Conservation (phyloP, 2,329 filamentous ascomycete species). For the Sarocladium strictum region DNA sequence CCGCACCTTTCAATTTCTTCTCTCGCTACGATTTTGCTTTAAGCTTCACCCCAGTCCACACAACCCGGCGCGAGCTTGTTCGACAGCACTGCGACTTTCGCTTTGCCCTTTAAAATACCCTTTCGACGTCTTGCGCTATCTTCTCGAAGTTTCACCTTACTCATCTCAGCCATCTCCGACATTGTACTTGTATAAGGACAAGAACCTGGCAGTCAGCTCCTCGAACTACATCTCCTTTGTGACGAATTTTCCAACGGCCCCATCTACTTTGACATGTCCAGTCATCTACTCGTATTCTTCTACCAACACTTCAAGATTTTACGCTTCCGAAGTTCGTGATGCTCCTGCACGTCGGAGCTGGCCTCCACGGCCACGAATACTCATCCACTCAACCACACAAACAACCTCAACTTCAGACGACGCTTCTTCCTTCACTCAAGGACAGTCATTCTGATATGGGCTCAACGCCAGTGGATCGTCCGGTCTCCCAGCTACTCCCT, state of each 20-base stretch:
- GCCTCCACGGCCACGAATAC: constrained; percentile 56
- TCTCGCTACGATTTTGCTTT: too few species aligned
- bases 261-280: not conserved
- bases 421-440: constrained; percentile 34
- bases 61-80: too few species aligned
- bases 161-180: not conserved
- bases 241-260: not conserved
- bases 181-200: too few species aligned
- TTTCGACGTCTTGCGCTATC: not conserved
- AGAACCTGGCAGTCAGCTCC: too few species aligned
- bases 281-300: not conserved
- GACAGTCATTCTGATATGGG: constrained; percentile 15
- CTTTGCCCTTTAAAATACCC: not conserved
- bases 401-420: constrained; percentile 27
- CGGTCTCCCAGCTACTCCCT: not conserved
- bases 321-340: constrained; percentile 26
- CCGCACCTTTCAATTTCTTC: too few species aligned
- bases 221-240: not conserved
- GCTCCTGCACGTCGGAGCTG: constrained; percentile 55
- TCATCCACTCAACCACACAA: constrained; percentile 28
- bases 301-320: not conserved
- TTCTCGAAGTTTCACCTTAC: too few species aligned
- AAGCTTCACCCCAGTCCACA: too few species aligned
- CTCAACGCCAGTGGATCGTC: not conserved
- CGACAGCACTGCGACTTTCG: not conserved